A percentile compares a stretch with the other conserved stretches of the same genome.
Conservation (phyloP, 768 basidiomycete species). For the Suillus alpinus region DNA sequence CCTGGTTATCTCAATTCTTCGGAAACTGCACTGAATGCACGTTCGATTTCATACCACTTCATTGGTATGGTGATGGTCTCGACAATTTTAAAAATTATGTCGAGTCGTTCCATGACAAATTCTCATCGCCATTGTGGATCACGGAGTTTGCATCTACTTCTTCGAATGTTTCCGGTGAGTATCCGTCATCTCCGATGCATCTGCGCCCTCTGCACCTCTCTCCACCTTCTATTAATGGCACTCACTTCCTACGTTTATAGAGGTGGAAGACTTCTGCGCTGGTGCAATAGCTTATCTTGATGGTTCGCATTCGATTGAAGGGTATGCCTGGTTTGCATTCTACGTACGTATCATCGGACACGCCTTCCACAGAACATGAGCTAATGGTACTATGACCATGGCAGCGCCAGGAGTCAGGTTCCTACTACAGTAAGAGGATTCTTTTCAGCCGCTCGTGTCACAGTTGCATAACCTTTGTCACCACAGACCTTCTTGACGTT, state of each 20-base stretch:
- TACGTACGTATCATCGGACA: slow-evolving; percentile 9
- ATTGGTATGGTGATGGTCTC: slow-evolving; percentile 40
- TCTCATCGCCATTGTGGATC: slow-evolving; percentile 35
- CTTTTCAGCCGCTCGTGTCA: background rate
- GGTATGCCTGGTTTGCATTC: slow-evolving; percentile 19
- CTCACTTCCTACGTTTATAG: slow-evolving; percentile 1
- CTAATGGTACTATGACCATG: background rate
- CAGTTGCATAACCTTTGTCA: background rate
- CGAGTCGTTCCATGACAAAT: slow-evolving; percentile 30
- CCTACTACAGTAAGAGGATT: slow-evolving; percentile 39
- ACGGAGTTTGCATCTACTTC: slow-evolving; percentile 31
- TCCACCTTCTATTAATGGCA: background rate
- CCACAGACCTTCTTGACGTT: slow-evolving; percentile 40
- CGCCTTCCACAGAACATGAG: background rate
- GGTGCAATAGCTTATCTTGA: slow-evolving; percentile 10
- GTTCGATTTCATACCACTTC: slow-evolving; percentile 49
- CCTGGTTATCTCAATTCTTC: slow-evolving; percentile 35
- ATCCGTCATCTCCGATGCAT: background rate
- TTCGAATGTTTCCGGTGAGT: slow-evolving; percentile 8
- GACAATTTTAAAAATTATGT: slow-evolving; percentile 35
- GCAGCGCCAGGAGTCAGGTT: slow-evolving; percentile 40
- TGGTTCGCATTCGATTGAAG: slow-evolving; percentile 10
- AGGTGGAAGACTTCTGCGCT: slow-evolving; percentile 10
- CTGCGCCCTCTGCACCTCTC: background rate
- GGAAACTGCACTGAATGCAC: slow-evolving; percentile 39